Evolutionary conservation across 2,329 filamentous ascomycete genomes (phyloP), one percentile per base, ranked within the genome.

Genomic region (Cryphonectria nitschkei): DNA sequence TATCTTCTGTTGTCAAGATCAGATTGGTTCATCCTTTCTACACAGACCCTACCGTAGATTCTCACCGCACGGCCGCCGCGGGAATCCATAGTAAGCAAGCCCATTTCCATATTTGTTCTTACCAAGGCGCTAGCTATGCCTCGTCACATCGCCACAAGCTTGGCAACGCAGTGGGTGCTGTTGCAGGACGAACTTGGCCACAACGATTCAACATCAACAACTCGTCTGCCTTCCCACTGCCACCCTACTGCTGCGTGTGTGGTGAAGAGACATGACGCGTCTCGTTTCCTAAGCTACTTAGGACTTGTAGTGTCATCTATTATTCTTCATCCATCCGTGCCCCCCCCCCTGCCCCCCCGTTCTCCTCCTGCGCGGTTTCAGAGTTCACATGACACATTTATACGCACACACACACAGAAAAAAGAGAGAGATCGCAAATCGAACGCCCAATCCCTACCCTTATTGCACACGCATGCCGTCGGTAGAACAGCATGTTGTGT

Each of bases 51-150:
- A 54, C n/a, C 50, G n/a, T n/a, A 3, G n/a, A 13, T 1, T n/a
- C 11, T 54, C 8, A 26, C 50, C n/a, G 50, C n/a, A 26, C 52
- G 52, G 52, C 52, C 14, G 4, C 52, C 26, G 52, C 11, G 26
- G 43, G n/a, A 26, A 26, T 50, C 46, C 46, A 50, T 50, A 50
- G 46, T 32, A 16, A 32, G 54, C 26, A 58, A 32, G 29, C 54
- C 29, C 14, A 4, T 19, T 58, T 58, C 29, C 29, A 58, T 3
- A 32, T 34, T 58, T 14, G 29, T 19, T 19, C 6, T 19, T 34
- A 58, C 54, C 54, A 58, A 58, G 54, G 54, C 54, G 54, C 54
- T 29, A 58, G 54, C 54, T 32, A 32, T 58, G 54, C 29, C 3
- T 34, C 29, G 16, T 19, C 29, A 19, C 6, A 29, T 32, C 29